Percentiles rank a stretch among this genome's conserved stretches.
These are phyloP conservation scores for Starmerella gropengiesseri DNA, from an alignment of 805 yeast genomes.

Conservation along the genomic window DNA sequence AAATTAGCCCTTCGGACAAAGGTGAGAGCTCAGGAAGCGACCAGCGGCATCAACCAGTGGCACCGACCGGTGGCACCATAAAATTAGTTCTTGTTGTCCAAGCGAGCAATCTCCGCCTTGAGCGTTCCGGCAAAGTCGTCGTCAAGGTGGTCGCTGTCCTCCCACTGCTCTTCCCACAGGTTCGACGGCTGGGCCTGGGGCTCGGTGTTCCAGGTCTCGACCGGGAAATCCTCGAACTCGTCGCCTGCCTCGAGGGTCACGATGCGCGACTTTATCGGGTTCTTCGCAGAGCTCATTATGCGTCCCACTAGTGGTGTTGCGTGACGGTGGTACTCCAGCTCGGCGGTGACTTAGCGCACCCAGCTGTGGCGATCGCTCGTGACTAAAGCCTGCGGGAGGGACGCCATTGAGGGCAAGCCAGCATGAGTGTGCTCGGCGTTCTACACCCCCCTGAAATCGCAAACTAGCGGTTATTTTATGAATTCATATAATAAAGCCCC, in stretches of 20 bases:
- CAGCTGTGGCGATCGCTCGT: neutral
- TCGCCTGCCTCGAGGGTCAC: conserved; percentile 89
- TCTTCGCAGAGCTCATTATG: conserved; percentile 4
- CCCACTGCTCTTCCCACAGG: conserved; percentile 98
- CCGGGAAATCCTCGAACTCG: conserved; percentile 91
- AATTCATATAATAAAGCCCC: too few relatives aligned
- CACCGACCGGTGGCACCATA: neutral
- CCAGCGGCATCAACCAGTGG: too few relatives aligned
- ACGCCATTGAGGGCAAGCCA: too few relatives aligned
- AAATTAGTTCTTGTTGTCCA: neutral
- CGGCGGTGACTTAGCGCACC: neutral
- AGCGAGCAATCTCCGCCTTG: conserved; percentile 30
- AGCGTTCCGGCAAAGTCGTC: conserved; percentile 75
- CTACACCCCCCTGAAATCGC: too few relatives aligned
- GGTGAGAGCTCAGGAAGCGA: too few relatives aligned
- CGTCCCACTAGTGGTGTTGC: too few relatives aligned
- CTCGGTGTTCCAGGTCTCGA: conserved; percentile 34
- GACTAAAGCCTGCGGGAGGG: neutral
- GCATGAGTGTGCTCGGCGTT: too few relatives aligned
- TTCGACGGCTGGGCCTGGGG: conserved; percentile 37
- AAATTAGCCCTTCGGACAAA: too few relatives aligned
- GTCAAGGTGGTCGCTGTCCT: conserved; percentile 67
- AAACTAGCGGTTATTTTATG: too few relatives aligned
- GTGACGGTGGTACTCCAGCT: neutral
- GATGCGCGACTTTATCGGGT: conserved; percentile 8